Evolutionary conservation across 139 green algal genomes (phyloP), one percentile per base, ranked within the genome.

Genomic region (Closterium sp.): DNA sequence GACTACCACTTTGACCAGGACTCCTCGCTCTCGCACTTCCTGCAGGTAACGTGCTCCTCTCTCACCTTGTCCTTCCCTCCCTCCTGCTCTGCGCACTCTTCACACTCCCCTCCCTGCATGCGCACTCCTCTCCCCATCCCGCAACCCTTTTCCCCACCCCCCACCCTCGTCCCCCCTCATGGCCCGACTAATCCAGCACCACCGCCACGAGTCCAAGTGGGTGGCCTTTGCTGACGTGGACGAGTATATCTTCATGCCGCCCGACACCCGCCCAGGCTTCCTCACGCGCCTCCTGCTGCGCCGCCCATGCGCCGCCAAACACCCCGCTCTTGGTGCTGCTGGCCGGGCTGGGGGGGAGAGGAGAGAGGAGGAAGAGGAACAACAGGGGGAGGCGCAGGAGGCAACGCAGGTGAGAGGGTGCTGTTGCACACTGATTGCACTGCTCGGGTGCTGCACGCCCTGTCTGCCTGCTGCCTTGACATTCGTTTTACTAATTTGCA

Each of bases 1-100:
- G 45, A 85, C 13, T 86, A 45, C n/a, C 90, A 92, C 73, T 92
- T 92, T 24, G 90, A 91, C 19, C 90, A 92, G 73, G 90, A 92
- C 27, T 45, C 45, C 62, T 79, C 62, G 17, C 62, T 79, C 62
- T 79, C 62, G 11, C 62, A 79, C 62, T 79, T 79, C 62, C 62
- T 79, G 17, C 62, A 79, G 62, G 62, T 79, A 42, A 50, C 38
- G 5, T 13, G 38, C 38, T 50, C 6, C n/a, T n/a, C n/a, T n/a
- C n/a, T n/a, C n/a, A n/a, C n/a, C n/a, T n/a, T 50, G 38, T 9
- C 13, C 38, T 13, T 50, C 7, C 38, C 9, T 42, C 3, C 32
- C 3, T 38, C 32, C 32, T 38, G 32, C 32, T 38, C 32, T 38
- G 2, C 32, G 2, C 3, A 3, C 32, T 38, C 32, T 38, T 38